Conservation (phyloP, 176 grass and related monocot genomes). For the Tuctoria greenei region DNA sequence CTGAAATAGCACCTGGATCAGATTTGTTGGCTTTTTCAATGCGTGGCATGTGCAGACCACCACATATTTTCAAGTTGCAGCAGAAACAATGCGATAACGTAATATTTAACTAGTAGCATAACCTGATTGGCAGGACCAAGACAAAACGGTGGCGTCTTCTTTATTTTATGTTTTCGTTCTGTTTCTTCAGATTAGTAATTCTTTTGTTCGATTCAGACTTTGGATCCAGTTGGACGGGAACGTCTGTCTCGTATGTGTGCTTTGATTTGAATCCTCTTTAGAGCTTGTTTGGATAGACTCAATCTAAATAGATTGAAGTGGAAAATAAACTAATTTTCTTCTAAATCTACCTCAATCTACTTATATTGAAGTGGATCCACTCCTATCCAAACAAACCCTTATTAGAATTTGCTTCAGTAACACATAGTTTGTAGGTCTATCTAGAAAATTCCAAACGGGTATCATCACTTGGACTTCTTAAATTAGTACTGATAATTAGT, state of each 20-base stretch:
- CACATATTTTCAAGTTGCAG: conserved; percentile 3
- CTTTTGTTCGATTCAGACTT: conserved; percentile 20
- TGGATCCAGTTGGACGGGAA: conserved; percentile 3
- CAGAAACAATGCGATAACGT: neutral
- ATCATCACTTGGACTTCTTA: conserved; percentile 26
- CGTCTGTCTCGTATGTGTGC: conserved; percentile 28
- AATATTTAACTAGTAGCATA: neutral
- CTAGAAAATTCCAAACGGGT: conserved; percentile 35
- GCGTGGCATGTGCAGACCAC: conserved; percentile 22
- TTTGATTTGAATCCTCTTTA: conserved; percentile 37
- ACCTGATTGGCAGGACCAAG: conserved; percentile 5
- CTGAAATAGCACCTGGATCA: conserved; percentile 21
- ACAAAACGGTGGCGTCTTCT: conserved; percentile 3
- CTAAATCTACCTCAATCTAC: too few relatives aligned
- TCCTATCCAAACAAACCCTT: too few relatives aligned
- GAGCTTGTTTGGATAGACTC: too few relatives aligned
- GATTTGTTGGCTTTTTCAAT: conserved; percentile 23
- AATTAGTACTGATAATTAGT: neutral
- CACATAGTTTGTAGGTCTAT: conserved; percentile 9
- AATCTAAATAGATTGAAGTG: too few relatives aligned
- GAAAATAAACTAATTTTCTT: too few relatives aligned
- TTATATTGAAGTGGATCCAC: too few relatives aligned
- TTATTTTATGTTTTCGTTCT: neutral
- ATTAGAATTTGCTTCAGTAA: conserved; percentile 31
- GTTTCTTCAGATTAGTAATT: neutral